phyloP scores from a whole-genome alignment of 2,329 filamentous ascomycete species.

The Rutstroemia sp. region DNA sequence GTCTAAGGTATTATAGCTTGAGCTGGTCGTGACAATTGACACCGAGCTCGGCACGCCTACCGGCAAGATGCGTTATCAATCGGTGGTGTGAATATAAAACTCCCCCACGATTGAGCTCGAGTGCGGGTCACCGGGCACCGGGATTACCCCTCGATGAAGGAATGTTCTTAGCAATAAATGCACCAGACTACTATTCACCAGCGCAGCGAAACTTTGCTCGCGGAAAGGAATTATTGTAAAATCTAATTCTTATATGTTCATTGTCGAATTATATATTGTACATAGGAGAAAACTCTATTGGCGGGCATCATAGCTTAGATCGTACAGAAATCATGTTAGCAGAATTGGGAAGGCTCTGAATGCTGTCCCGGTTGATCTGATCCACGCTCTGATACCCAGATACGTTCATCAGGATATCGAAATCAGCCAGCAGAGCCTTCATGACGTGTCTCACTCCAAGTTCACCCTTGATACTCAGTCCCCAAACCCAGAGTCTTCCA shows the following conservation, averaged over 20 bases:
- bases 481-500: conserved; percentile 55
- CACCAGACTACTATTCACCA: too few species aligned
- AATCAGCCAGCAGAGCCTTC: conserved; percentile 52
- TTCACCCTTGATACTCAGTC: conserved; percentile 51
- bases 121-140: too few species aligned
- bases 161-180: too few species aligned
- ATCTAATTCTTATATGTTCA: not conserved
- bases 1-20: not conserved
- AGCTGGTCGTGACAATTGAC: conserved; percentile 1
- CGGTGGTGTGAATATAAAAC: not conserved
- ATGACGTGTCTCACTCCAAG: conserved; percentile 54
- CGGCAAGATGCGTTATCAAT: not conserved
- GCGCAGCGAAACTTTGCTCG: too few species aligned
- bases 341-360: conserved; percentile 37
- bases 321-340: conserved; percentile 33
- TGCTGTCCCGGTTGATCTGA: conserved; percentile 39
- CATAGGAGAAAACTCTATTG: not conserved
- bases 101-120: not conserved
- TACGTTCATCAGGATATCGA: conserved; percentile 55
- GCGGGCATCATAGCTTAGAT: conserved; percentile 16
- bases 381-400: conserved; percentile 45
- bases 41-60: conserved; percentile 1
- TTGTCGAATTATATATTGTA: too few species aligned
- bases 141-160: too few species aligned
- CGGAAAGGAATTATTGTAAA: too few species aligned